Conservation (phyloP, 108 stramenopile genomes). For the Fistulifera pelliculosa region DNA sequence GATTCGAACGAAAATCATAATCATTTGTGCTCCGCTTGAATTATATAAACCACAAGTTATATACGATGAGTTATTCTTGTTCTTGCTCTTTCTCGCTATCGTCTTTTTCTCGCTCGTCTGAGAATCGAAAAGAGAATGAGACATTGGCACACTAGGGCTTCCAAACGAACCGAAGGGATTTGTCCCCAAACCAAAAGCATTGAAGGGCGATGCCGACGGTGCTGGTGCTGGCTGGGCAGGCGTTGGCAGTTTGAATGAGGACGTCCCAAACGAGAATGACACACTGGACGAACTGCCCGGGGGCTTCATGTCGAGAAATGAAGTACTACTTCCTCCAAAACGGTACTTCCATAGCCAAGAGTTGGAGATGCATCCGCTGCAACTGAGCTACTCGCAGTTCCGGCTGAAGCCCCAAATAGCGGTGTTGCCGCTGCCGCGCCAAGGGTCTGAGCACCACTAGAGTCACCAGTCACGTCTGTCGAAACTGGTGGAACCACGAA, state of each 20-base stretch:
- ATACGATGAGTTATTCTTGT: no score
- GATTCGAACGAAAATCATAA: slow-evolving; percentile 26
- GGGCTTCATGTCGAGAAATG: slow-evolving; percentile 52
- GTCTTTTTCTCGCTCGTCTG: background rate
- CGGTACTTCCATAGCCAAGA: no score
- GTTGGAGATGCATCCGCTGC: background rate
- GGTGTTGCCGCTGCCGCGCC: slow-evolving; percentile 3
- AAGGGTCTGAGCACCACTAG: slow-evolving; percentile 5
- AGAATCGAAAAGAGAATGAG: slow-evolving; percentile 8
- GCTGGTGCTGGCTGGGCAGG: slow-evolving; percentile 18
- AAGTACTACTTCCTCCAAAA: slow-evolving; percentile 2
- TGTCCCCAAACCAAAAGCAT: slow-evolving; percentile 10
- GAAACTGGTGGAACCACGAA: background rate
- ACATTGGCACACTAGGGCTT: background rate
- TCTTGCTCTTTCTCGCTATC: background rate
- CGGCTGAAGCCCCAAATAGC: background rate
- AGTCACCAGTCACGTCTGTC: background rate
- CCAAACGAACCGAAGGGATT: slow-evolving; percentile 6
- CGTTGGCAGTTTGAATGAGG: slow-evolving; percentile 39
- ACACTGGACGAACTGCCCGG: slow-evolving; percentile 28
- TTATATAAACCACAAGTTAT: no score
- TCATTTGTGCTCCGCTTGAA: no score
- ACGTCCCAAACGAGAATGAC: slow-evolving; percentile 39
- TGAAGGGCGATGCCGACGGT: slow-evolving; percentile 9
- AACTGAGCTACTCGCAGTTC: background rate